Base-by-base conservation (phyloP, 805 yeast genomes). In the Saccharomyces eubayanus region DNA sequence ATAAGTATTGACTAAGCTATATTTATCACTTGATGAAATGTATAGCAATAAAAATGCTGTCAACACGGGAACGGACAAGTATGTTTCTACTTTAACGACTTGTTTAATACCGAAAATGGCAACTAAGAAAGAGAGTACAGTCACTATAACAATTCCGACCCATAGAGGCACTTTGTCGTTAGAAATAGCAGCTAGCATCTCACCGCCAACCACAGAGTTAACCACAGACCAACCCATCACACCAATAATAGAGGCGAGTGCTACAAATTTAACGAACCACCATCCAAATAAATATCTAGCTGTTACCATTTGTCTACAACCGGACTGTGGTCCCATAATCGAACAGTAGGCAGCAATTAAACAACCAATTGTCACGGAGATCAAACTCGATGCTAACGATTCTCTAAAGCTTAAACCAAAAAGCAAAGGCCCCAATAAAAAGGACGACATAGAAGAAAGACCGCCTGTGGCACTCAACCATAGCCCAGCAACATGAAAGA, bases 201-300 rank as follows among this genome's bases (percentile, higher is more conserved):
- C 90, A 20, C 97, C 97, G 41, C 96, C 96, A 53, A 88, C 83
- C 49, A 89, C 94, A 60, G 87, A 80, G 65, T 88, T 89, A n/a
- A 89, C 90, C 36, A 89, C 84, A n/a, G 92, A 81, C 96, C 96
- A 89, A n/a, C 96, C 96, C 61, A 87, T 67, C 14, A 85, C 85
- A 50, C 96, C 95, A 46, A 87, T 68, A 54, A 87, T 81, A 47
- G 88, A 79, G 41, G 86, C 80, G 46, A 89, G 67, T 5, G 89
- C 83, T 48, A 88, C 86, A 52, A 88, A 73, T 67, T 86, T 85
- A 43, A 89, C 90, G 59, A 84, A 81, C 84, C 85, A 86, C 83
- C 91, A 85, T 1, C 97, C 97, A 66, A 89, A 89, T 48, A 88
- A 72, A 60, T 77, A 88, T 57, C 96, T 75, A 1, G 90, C 85